Evolutionary conservation across 768 basidiomycete species (phyloP).

Genomic region (Gloeostereum incarnatum): DNA sequence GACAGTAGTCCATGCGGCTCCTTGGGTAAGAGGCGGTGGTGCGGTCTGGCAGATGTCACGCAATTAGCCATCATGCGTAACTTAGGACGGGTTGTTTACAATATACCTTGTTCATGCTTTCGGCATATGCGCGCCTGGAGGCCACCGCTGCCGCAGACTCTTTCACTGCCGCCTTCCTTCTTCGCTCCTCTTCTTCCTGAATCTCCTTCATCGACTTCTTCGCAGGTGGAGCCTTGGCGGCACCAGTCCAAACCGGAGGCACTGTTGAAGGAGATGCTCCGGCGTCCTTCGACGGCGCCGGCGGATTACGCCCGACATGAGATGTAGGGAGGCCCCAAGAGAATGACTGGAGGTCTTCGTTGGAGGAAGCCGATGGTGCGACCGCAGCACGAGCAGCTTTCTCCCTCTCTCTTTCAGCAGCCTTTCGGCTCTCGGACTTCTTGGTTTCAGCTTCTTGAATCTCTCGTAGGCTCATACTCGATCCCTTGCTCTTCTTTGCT

Average conservation of each 20-base stretch:
- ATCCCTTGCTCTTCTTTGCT: constrained; percentile 39
- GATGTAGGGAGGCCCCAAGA: constrained; percentile 87
- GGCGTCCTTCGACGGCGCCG: constrained; percentile 32
- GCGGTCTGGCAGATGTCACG: constrained; percentile 18
- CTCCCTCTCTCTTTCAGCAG: constrained; percentile 64
- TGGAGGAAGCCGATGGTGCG: constrained; percentile 20
- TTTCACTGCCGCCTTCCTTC: constrained; percentile 60
- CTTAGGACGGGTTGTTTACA: no score
- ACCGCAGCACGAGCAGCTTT: constrained; percentile 41
- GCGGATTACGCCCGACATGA: constrained; percentile 49
- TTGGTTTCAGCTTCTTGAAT: constrained; percentile 92
- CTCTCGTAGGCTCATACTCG: constrained; percentile 71
- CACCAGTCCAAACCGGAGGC: constrained; percentile 66
- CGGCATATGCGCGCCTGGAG: constrained; percentile 69
- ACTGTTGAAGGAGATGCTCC: constrained; percentile 16
- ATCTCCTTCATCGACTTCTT: constrained; percentile 99
- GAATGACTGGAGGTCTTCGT: constrained; percentile 53
- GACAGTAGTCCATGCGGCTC: constrained; percentile 79
- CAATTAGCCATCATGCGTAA: constrained; percentile 7
- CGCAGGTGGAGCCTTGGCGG: constrained; percentile 37
- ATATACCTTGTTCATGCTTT: constrained; percentile 64
- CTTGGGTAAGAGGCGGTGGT: constrained; percentile 17
- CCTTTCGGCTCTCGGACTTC: constrained; percentile 69
- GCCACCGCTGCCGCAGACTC: constrained; percentile 49
- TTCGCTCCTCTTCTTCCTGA: constrained; percentile 90